These are phyloP conservation scores for Globisporangium apiculatum DNA, from an alignment of 352 stramenopile genomes.

Conservation along the genomic window DNA sequence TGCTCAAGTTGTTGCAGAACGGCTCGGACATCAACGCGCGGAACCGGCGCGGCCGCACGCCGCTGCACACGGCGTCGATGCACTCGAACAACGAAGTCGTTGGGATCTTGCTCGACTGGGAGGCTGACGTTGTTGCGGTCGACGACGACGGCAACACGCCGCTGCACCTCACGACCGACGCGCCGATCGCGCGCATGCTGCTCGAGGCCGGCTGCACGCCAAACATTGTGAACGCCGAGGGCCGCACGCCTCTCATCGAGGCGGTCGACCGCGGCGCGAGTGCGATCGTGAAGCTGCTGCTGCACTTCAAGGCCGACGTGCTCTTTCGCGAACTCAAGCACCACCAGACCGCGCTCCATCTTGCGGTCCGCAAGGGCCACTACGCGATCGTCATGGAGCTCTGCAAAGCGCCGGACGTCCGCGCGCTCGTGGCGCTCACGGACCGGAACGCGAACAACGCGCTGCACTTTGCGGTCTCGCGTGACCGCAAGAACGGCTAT, in stretches of 20 bases:
- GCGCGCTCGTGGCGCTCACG: conserved; percentile 58
- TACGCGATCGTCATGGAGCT: conserved; percentile 84
- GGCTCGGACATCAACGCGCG: conserved; percentile 80
- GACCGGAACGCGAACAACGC: conserved; percentile 84
- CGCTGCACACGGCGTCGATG: conserved; percentile 73
- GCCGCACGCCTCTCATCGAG: conserved; percentile 73
- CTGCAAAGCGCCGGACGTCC: conserved; percentile 65
- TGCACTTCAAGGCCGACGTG: conserved; percentile 82
- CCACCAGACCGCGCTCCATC: conserved; percentile 73
- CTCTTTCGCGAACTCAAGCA: conserved; percentile 84
- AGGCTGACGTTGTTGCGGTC: conserved; percentile 69
- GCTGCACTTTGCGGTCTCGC: conserved; percentile 76
- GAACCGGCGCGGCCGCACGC: conserved; percentile 72
- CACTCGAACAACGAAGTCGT: conserved; percentile 82
- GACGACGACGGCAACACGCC: conserved; percentile 83
- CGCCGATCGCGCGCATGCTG: conserved; percentile 73
- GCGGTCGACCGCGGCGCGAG: conserved; percentile 65
- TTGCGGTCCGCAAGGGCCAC: conserved; percentile 78
- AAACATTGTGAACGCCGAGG: conserved; percentile 80
- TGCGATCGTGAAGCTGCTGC: conserved; percentile 68
- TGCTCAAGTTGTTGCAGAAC: conserved; percentile 82
- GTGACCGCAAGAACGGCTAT: conserved; percentile 77
- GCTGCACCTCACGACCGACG: conserved; percentile 71
- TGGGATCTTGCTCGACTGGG: conserved; percentile 72
- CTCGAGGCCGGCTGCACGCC: conserved; percentile 74